phyloP scores from a whole-genome alignment of 73 alveolate species.

The Uronychia setigera region DNA sequence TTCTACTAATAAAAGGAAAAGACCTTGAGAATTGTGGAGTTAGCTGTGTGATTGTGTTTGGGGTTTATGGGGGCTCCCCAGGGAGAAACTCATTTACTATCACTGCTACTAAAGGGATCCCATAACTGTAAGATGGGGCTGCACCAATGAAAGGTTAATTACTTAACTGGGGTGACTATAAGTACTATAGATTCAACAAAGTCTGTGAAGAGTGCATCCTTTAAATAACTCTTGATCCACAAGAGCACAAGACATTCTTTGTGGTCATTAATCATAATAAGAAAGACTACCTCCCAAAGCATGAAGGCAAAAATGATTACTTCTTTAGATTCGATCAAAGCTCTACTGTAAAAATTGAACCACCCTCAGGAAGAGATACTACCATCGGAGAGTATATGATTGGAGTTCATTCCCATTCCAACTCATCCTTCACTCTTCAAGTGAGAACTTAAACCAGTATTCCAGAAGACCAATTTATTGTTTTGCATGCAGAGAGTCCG shows the following conservation, averaged over 20 bases:
- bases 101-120: background rate
- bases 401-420: background rate
- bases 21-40: background rate
- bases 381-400: background rate
- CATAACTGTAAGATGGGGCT: background rate
- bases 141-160: background rate
- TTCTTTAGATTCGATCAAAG: background rate
- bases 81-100: background rate
- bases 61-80: background rate
- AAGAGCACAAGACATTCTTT: background rate
- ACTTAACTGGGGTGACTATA: background rate
- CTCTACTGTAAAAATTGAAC: too few relatives aligned
- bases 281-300: background rate
- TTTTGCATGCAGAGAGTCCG: too few relatives aligned
- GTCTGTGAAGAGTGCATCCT: background rate
- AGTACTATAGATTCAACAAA: background rate
- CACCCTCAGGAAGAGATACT: background rate
- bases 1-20: too few relatives aligned
- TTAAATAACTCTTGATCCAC: background rate
- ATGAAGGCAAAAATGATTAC: background rate
- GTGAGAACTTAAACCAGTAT: too few relatives aligned
- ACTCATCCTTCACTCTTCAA: background rate
- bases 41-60: background rate
- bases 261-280: background rate
- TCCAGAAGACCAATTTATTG: too few relatives aligned